These are phyloP conservation scores for Plectosphaerella sp. DNA, from an alignment of 2,329 filamentous ascomycete species.

Conservation along the genomic window DNA sequence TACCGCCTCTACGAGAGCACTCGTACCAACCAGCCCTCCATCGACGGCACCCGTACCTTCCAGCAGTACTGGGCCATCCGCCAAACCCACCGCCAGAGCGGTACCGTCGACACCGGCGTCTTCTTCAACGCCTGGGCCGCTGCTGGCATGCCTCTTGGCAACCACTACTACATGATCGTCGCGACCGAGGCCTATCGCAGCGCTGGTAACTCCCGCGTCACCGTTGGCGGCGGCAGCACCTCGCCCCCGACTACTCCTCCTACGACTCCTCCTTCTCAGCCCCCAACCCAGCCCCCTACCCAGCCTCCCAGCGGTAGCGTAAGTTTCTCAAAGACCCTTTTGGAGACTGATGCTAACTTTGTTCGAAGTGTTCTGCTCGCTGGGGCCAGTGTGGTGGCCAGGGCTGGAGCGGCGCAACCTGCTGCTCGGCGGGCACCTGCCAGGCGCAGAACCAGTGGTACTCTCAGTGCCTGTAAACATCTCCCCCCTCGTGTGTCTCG, in stretches of 20 bases:
- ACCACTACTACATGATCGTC: conserved; percentile 48
- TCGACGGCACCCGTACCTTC: conserved; percentile 50
- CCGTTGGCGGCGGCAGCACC: conserved; percentile 4
- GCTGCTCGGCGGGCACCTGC: conserved; percentile 18
- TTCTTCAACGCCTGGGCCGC: conserved; percentile 52
- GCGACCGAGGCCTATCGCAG: conserved; percentile 44
- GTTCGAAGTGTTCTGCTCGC: conserved; percentile 10
- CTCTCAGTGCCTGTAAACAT: conserved; percentile 13
- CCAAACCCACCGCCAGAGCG: conserved; percentile 42
- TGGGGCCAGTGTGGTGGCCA: conserved; percentile 17
- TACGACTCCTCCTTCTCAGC: not conserved
- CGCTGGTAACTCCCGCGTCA: conserved; percentile 19
- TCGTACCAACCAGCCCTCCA: conserved; percentile 45
- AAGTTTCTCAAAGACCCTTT: not conserved
- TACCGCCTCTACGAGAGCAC: conserved; percentile 48
- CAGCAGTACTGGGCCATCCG: conserved; percentile 48
- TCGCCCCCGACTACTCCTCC: conserved; percentile 1
- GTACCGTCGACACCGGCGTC: conserved; percentile 45
- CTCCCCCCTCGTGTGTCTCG: not conserved
- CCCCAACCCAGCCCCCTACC: not conserved
- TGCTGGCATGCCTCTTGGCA: conserved; percentile 42
- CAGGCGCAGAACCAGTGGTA: conserved; percentile 17
- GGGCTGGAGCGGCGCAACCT: conserved; percentile 17
- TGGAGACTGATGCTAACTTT: not conserved
- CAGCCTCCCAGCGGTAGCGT: conserved; percentile 4